phyloP scores from a whole-genome alignment of 345 rosid species.

The Fremontodendron californicum region DNA sequence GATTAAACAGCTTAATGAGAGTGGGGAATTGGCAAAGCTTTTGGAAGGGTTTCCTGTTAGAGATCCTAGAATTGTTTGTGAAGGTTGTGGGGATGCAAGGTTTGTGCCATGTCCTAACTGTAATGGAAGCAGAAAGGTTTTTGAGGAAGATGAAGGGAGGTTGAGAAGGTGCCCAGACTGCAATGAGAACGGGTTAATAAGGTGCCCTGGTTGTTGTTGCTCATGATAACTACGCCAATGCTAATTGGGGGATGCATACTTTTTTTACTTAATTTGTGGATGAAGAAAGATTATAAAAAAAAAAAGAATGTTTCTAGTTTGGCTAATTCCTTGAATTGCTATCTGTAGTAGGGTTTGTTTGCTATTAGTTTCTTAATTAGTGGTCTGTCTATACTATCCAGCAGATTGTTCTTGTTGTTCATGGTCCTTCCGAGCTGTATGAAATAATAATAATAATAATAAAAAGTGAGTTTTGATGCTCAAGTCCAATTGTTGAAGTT shows the following conservation, averaged over 20 bases:
- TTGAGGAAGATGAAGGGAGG: slow-evolving; percentile 41
- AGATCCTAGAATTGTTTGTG: slow-evolving; percentile 39
- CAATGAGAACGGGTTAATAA: slow-evolving; percentile 82
- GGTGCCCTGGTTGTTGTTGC: slow-evolving; percentile 76
- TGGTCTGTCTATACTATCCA: not conserved
- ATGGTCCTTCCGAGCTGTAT: not conserved
- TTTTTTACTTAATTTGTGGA: not conserved
- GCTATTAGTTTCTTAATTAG: not conserved
- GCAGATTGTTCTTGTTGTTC: not conserved
- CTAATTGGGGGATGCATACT: not conserved
- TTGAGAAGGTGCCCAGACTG: slow-evolving; percentile 63
- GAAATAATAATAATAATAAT: not conserved
- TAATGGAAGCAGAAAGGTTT: slow-evolving; percentile 76
- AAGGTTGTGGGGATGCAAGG: slow-evolving; percentile 73
- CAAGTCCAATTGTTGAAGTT: not conserved
- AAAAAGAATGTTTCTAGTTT: not conserved
- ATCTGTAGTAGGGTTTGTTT: not conserved
- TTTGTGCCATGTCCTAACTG: slow-evolving; percentile 67
- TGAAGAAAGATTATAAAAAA: not conserved
- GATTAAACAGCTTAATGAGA: slow-evolving; percentile 67
- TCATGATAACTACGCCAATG: not conserved
- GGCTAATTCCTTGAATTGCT: too few relatives aligned
- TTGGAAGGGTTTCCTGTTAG: slow-evolving; percentile 47
- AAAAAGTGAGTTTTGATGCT: not conserved
- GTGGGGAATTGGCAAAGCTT: slow-evolving; percentile 57